These are phyloP conservation scores for Eimeria falciformis DNA, from an alignment of 169 alveolate genomes.

Conservation along the genomic window DNA sequence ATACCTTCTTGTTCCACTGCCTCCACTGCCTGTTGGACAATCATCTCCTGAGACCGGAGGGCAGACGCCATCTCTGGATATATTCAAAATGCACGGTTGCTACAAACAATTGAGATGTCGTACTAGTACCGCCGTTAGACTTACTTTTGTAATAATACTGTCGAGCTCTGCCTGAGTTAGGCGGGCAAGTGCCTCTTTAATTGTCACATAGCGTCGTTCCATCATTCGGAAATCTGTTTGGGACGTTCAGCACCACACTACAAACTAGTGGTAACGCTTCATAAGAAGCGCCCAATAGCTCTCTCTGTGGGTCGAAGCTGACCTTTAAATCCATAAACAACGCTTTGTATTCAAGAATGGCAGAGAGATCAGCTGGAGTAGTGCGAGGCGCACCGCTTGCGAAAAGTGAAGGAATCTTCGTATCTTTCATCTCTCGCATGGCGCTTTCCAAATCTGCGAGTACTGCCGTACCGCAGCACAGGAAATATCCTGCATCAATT, in stretches of 20 bases:
- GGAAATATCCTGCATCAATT: too few species aligned
- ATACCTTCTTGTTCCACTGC: conserved; percentile 91
- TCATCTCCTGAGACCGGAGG: conserved; percentile 77
- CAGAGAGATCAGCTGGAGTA: not conserved
- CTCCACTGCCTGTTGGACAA: conserved; percentile 86
- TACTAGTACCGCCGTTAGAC: not conserved
- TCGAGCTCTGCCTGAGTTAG: conserved; percentile 80
- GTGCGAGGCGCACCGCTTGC: conserved; percentile 32
- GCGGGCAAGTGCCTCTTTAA: conserved; percentile 82
- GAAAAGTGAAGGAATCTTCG: not conserved
- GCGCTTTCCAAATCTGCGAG: conserved; percentile 22
- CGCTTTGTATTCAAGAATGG: not conserved
- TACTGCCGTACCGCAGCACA: conserved; percentile 6
- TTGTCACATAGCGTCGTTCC: conserved; percentile 80
- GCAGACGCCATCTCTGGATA: not conserved
- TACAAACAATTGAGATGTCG: too few species aligned
- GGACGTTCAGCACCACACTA: not conserved
- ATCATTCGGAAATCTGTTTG: conserved; percentile 32
- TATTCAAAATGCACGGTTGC: not conserved
- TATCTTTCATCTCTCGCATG: not conserved
- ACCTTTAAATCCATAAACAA: too few species aligned
- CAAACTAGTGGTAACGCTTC: not conserved
- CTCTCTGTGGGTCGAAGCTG: too few species aligned
- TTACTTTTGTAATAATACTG: conserved; percentile 57
- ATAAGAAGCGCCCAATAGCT: not conserved